Percentiles rank a stretch among this genome's conserved stretches.
phyloP scores from a whole-genome alignment of 2,329 filamentous ascomycete genomes.

The Capronia americana region DNA sequence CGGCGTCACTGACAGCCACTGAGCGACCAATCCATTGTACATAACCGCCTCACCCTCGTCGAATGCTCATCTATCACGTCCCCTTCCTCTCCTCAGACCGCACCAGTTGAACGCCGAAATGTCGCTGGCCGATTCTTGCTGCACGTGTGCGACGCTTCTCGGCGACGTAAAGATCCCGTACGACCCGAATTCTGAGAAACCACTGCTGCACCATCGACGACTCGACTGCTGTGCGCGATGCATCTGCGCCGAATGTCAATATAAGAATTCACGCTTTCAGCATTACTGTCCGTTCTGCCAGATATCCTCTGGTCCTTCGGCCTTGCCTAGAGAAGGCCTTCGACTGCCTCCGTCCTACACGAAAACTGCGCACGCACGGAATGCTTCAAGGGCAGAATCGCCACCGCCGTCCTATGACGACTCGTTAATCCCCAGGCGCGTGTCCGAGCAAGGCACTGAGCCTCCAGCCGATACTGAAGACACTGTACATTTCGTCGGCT shows the following conservation, averaged over 20 bases:
- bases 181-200: conserved; percentile 66
- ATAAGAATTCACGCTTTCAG: conserved; percentile 70
- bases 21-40: no score
- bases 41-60: no score
- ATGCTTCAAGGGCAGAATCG: conserved; percentile 16
- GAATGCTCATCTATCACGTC: background rate
- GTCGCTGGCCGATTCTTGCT: conserved; percentile 58
- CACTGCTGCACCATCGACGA: conserved; percentile 63
- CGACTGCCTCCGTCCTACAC: conserved; percentile 49
- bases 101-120: conserved; percentile 3
- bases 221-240: conserved; percentile 72
- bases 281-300: conserved; percentile 78
- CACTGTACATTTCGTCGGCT: conserved; percentile 76
- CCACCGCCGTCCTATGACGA: conserved; percentile 32
- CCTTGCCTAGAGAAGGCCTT: conserved; percentile 66
- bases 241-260: conserved; percentile 75
- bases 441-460: conserved; percentile 10
- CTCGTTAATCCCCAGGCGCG: conserved; percentile 16
- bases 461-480: conserved; percentile 51
- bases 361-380: conserved; percentile 10
- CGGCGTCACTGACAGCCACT: no score
- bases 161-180: conserved; percentile 60
- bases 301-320: conserved; percentile 66
- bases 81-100: background rate
- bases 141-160: conserved; percentile 71